Evolutionary conservation across 83 land plant species (phyloP).

Genomic region (Diphasiastrum complanatum): DNA sequence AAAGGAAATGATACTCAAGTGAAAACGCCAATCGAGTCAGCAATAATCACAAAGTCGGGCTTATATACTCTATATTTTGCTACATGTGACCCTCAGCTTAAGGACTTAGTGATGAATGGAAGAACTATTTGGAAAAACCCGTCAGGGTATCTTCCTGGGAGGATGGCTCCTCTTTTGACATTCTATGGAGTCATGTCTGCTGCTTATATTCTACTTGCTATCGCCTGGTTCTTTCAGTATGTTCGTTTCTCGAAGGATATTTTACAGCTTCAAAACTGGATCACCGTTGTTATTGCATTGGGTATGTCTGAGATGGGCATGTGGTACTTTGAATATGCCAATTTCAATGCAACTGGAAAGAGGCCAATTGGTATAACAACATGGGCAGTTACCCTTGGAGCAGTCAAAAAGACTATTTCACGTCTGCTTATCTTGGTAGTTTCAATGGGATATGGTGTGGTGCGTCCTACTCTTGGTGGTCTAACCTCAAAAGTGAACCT

Average conservation of each 20-base stretch:
- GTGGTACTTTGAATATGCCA: conserved; percentile 35
- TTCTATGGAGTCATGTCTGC: conserved; percentile 30
- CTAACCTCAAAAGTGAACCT: conserved; percentile 28
- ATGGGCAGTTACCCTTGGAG: conserved; percentile 33
- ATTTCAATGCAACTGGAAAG: conserved; percentile 28
- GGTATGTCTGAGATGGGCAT: conserved; percentile 34
- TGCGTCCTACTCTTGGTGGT: conserved; percentile 35
- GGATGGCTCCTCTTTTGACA: conserved; percentile 27
- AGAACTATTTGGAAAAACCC: conserved; percentile 30
- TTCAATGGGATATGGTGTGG: conserved; percentile 38
- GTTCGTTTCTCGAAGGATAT: conserved; percentile 33
- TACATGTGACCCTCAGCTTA: conserved; percentile 25
- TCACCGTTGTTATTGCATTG: conserved; percentile 27
- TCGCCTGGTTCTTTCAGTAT: conserved; percentile 31
- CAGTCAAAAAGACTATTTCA: conserved; percentile 32
- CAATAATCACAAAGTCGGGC: conserved; percentile 21
- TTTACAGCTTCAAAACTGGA: conserved; percentile 34
- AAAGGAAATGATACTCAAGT: conserved; percentile 9
- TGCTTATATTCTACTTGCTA: conserved; percentile 23
- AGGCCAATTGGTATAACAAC: conserved; percentile 33
- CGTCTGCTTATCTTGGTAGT: conserved; percentile 29
- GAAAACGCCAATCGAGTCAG: background rate
- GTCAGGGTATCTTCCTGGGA: conserved; percentile 27
- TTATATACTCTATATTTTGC: conserved; percentile 32
- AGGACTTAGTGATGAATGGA: conserved; percentile 17